Evolutionary conservation across 331 rosid genomes (phyloP), one percentile per base, ranked within the genome.

Genomic region (Cydonia oblonga): DNA sequence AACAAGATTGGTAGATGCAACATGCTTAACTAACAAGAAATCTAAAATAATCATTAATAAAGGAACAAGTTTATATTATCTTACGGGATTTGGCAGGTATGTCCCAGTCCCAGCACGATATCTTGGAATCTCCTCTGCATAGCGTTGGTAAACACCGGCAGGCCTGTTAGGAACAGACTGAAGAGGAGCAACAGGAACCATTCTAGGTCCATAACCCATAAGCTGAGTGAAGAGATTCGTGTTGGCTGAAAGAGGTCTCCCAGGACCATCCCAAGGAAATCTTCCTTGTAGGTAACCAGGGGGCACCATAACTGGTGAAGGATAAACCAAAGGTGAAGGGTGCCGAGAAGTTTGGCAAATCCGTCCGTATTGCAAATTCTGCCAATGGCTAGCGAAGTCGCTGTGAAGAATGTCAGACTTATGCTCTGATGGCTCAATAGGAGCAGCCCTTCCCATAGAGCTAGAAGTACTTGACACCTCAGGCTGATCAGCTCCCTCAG

Each of bases 21-120:
- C 58, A 40, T 60, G 30, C 29, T 72, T 60, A 7, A 10, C 6
- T 3, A 28, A 46, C 28, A 58, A 3, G 23, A 12, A 66, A 64
- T 32, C 30, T 30, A 71, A 44, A 54, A 56, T 64, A 28, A 62
- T 65, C 42, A 59, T 68, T 24, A 28, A 26, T 5, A 19, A 70
- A 59, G 22, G 44, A 61, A 60, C 44, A 58, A 12, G 57, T 24
- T 23, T 69, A 62, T 57, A 40, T 72, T 70, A 78, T 77, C 99
- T 87, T 91, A 95, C 99, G 63, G 99, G 96, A 88, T 88, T 89
- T 44, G 99, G 99, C 77, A 91, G 82, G 82, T 91, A 95, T 44
- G 99, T 95, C 68, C 99, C 99, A 13, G 99, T 95, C 76, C 99
- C 99, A 79, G 91, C 86, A 70, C 99, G 92, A 84, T 81, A 83